Percentiles rank a stretch among this genome's conserved stretches.
Evolutionary conservation across 352 stramenopile genomes (phyloP).

Genomic region (Globisporangium polare): DNA sequence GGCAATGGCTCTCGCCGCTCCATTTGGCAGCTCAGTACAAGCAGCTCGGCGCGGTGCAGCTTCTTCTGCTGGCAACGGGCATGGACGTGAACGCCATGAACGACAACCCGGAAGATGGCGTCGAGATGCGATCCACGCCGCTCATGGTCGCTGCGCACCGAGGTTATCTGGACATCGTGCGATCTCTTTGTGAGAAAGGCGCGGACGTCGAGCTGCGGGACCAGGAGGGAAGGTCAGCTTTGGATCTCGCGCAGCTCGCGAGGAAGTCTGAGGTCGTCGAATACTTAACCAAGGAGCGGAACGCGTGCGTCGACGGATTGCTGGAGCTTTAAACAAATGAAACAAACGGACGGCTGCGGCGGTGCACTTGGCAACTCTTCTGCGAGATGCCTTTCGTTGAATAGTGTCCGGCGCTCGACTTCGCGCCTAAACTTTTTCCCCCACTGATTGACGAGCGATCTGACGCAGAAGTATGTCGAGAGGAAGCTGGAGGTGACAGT

Average conservation of each 20-base stretch:
- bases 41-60: background rate
- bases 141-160: constrained; percentile 8
- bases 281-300: background rate
- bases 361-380: no score
- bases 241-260: background rate
- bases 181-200: background rate
- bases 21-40: constrained; percentile 8
- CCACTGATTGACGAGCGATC: no score
- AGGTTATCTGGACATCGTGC: constrained; percentile 1
- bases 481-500: no score
- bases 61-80: constrained; percentile 4
- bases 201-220: constrained; percentile 1
- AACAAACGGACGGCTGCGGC: no score
- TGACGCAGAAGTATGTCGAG: no score
- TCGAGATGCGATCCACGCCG: constrained; percentile 6
- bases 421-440: no score
- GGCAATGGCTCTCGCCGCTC: constrained; percentile 1
- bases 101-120: constrained; percentile 3
- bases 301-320: background rate
- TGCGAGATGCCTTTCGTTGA: no score
- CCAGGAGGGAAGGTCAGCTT: background rate
- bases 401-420: no score
- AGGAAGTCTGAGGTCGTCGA: background rate
- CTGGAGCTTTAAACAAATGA: background rate
- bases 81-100: constrained; percentile 8